These are phyloP conservation scores for Teratosphaeria gauchensis DNA, from an alignment of 2,329 filamentous ascomycete genomes.

Conservation along the genomic window DNA sequence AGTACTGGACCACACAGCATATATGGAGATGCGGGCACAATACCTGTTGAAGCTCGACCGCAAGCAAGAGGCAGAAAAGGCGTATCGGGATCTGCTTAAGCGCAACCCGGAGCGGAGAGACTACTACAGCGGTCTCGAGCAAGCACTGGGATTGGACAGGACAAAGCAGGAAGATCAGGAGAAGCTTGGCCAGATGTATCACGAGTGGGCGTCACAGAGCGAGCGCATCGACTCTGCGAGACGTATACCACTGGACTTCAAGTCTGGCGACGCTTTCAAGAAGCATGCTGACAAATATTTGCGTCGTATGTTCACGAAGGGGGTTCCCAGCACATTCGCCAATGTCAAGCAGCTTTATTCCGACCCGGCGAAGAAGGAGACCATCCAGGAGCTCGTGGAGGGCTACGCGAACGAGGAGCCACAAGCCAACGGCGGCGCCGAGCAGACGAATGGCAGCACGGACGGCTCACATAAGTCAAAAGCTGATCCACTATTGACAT, in stretches of 20 bases:
- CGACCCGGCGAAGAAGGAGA: slow-evolving; percentile 66
- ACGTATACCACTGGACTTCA: slow-evolving; percentile 80
- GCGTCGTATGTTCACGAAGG: slow-evolving; percentile 76
- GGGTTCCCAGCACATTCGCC: slow-evolving; percentile 89
- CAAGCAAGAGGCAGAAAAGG: slow-evolving; percentile 70
- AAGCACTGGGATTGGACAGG: slow-evolving; percentile 54
- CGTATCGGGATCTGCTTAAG: slow-evolving; percentile 71
- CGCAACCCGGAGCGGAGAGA: slow-evolving; percentile 78
- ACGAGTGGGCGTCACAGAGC: slow-evolving; percentile 70
- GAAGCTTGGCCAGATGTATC: slow-evolving; percentile 66
- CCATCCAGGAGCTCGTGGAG: slow-evolving; percentile 64
- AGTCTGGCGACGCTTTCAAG: slow-evolving; percentile 73
- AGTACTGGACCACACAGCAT: slow-evolving; percentile 72
- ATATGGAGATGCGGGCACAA: slow-evolving; percentile 76
- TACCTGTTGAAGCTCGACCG: slow-evolving; percentile 70
- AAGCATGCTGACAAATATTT: slow-evolving; percentile 70
- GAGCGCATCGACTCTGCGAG: slow-evolving; percentile 76
- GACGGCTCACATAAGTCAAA: slow-evolving; percentile 35
- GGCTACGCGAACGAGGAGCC: slow-evolving; percentile 52
- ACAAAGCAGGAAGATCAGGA: slow-evolving; percentile 56
- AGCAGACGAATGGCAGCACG: slow-evolving; percentile 18
- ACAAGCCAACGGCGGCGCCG: slow-evolving; percentile 17
- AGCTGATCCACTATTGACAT: slow-evolving; percentile 46
- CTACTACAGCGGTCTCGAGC: slow-evolving; percentile 74
- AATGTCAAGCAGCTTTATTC: slow-evolving; percentile 91